phyloP scores from a whole-genome alignment of 2,329 filamentous ascomycete genomes.

The Erysiphe pulchra region DNA sequence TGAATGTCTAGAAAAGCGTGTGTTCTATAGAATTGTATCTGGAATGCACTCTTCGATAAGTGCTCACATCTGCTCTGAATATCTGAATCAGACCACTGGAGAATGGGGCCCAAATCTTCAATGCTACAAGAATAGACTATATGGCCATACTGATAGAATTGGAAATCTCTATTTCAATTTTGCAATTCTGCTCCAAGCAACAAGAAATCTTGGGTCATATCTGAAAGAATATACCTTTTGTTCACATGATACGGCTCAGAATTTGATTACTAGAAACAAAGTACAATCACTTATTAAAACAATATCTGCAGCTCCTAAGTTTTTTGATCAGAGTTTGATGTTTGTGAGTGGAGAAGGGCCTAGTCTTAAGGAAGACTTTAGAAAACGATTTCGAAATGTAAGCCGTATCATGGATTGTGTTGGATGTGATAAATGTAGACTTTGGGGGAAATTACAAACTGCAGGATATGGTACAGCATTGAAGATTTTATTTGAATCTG shows the following conservation, averaged over 20 bases:
- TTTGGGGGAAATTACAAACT: conserved; percentile 95
- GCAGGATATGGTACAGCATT: conserved; percentile 83
- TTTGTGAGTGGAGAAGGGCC: conserved; percentile 57
- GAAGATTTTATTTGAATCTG: conserved; percentile 89
- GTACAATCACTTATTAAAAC: conserved; percentile 49
- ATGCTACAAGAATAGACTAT: conserved; percentile 73
- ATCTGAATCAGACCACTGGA: conserved; percentile 82
- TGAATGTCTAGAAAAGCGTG: conserved; percentile 92
- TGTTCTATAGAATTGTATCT: conserved; percentile 84
- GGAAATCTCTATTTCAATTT: conserved; percentile 99
- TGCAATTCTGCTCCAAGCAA: conserved; percentile 71
- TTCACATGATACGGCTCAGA: conserved; percentile 57
- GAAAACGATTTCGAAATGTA: conserved; percentile 89
- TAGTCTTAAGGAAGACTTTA: conserved; percentile 85
- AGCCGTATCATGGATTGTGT: conserved; percentile 96
- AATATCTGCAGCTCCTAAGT: conserved; percentile 44
- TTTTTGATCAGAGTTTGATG: conserved; percentile 91
- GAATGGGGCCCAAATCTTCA: conserved; percentile 74
- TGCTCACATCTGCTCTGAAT: conserved; percentile 86
- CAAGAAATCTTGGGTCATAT: conserved; percentile 70
- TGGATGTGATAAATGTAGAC: conserved; percentile 89
- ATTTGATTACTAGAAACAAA: conserved; percentile 54
- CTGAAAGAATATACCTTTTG: conserved; percentile 73
- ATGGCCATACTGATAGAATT: conserved; percentile 66
- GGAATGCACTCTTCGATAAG: conserved; percentile 98